Evolutionary conservation across 495 filamentous ascomycete species (phyloP), one percentile per base, ranked within the genome.

Genomic region (Neurospora sp.): DNA sequence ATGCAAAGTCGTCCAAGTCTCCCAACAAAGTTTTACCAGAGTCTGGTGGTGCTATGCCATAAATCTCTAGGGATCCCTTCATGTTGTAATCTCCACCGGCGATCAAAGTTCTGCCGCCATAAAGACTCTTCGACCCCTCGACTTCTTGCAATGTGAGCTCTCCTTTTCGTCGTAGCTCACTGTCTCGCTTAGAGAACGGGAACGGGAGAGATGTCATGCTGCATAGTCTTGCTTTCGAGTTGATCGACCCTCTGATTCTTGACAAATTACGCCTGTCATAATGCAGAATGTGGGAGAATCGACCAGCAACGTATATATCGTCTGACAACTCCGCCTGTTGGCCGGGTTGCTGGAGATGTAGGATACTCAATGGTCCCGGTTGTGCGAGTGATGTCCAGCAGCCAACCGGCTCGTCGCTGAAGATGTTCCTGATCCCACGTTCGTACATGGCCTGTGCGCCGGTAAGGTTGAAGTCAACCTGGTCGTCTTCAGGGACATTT

Each of bases 1-100:
- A 79, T 38, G 70, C 76, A 65, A 31, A 65, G 31, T 65, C 53
- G 16, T 65, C 53, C 53, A 65, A 65, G 27, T 65, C 53, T 11
- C 53, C 53, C 53, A 65, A 35, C 53, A 65, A 65, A 18, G 53
- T 65, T 35, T 35, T 65, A 35, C 27, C 53, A 35, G 73, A 70
- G 11, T 44, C 59, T 11, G 71, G 65, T 8, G 80, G 82, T 73
- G 79, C 78, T 11, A 96, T 81, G 69, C 88, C 88, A 80, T 97
- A 97, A n/a, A 97, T 82, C 77, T 98, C 95, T 11, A 98, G 84
- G 0, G 92, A 94, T 7, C 95, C 95, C 77, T 94, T 91, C 22
- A 93, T 93, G 73, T 96, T 96, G 82, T 98, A 98, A 79, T 97
- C 94, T n/a, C 94, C 95, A 72, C 91, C 92, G 20, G 94, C 94